Evolutionary conservation across 225 moss, liverwort and hornwort species (phyloP), one percentile per base, ranked within the genome.

Genomic region (Neckera pumila): DNA sequence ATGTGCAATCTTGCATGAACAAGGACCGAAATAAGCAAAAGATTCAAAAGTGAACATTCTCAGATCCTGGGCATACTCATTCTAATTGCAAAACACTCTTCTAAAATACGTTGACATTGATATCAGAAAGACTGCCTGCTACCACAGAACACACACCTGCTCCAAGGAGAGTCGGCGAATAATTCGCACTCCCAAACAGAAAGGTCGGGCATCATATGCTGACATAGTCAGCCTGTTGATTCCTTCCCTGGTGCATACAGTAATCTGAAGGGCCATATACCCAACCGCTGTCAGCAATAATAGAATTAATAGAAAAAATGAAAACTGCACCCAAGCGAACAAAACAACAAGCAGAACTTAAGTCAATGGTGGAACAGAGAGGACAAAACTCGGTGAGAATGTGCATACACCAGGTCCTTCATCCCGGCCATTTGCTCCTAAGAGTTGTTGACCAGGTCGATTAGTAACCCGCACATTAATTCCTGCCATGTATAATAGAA

Each of bases 381-480:
- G 34, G 36, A 83, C 38, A 81, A 51, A 57, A 81, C 36, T 63
- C 45, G 64, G 78, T 60, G 14, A 81, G 59, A 58, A 84, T 53
- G 53, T 53, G 17, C 62, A 76, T 93, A 98, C 98, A 89, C 95
- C 93, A 88, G 97, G 97, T 56, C 96, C 98, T 93, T 98, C 98
- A 83, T 98, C 98, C 62, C 98, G 98, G 79, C 98, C 98, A 89
- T 98, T 98, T 82, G 95, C 95, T 92, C 98, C 98, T 42, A 98
- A 92, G 36, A 95, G 92, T 89, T 98, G 98, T 72, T 95, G 96
- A 84, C 96, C 96, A 84, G 98, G 98, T 91, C 98, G 93, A 91
- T 98, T 98, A 12, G 97, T 98, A 70, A 98, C 98, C 85, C 98
- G 96, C 84, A 98, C 96, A 71, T 93, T 76, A 80, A 89, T 93